A percentile compares a stretch with the other conserved stretches of the same genome.
phyloP scores from a whole-genome alignment of 2,329 filamentous ascomycete genomes.

The Cercospora sp. region DNA sequence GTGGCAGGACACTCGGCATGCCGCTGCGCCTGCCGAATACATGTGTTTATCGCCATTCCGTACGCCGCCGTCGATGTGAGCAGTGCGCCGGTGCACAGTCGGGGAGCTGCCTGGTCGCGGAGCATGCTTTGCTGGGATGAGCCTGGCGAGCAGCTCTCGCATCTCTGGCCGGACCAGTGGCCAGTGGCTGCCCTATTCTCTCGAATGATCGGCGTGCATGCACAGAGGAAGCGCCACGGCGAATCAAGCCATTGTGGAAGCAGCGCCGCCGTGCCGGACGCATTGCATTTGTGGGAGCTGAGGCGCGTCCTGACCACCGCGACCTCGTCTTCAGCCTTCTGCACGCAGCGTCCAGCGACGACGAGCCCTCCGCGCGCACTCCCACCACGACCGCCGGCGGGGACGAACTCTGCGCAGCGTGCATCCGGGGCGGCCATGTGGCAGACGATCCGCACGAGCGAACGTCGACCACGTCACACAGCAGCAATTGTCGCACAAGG shows the following conservation, averaged over 20 bases:
- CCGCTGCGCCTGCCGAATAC: not conserved
- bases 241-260: conserved; percentile 12
- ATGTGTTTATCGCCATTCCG: not conserved
- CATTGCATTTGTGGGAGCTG: not conserved
- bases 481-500: conserved; percentile 6
- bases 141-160: not conserved
- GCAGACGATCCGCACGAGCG: not conserved
- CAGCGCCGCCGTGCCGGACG: conserved; percentile 1
- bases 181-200: not conserved
- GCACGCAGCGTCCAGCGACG: not conserved
- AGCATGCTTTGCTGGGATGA: not conserved
- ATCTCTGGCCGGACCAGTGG: not conserved
- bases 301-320: not conserved
- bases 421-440: conserved; percentile 1
- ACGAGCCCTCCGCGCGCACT: not conserved
- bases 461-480: not conserved
- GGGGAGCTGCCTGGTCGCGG: not conserved
- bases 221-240: not conserved
- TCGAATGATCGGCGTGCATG: conserved; percentile 1
- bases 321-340: not conserved
- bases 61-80: not conserved
- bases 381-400: not conserved
- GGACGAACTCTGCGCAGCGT: not conserved
- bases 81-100: not conserved
- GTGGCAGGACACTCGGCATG: not conserved